These are phyloP conservation scores for Candida sp. DNA, from an alignment of 1,139 yeast species.

Conservation along the genomic window DNA sequence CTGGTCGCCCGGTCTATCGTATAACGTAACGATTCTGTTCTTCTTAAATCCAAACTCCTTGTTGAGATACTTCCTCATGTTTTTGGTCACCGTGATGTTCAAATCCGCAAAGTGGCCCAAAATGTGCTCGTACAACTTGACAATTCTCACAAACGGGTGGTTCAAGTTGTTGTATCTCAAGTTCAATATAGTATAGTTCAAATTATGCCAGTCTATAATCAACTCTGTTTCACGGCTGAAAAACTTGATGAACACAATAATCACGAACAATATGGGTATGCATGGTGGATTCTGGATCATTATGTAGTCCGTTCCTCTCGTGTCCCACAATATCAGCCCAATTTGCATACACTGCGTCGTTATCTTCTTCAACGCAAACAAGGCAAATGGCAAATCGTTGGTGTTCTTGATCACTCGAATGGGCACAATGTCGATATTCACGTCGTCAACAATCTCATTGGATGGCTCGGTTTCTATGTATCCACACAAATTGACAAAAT, in stretches of 20 bases:
- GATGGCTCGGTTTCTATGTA: constrained; percentile 69
- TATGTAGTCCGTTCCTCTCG: constrained; percentile 69
- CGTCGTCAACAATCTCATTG: constrained; percentile 50
- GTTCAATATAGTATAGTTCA: constrained; percentile 84
- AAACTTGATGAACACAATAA: constrained; percentile 55
- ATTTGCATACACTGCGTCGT: constrained; percentile 55
- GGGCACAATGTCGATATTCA: constrained; percentile 54
- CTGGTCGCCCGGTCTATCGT: constrained; percentile 77
- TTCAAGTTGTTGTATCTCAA: constrained; percentile 56
- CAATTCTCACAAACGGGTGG: constrained; percentile 67
- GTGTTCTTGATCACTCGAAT: constrained; percentile 52
- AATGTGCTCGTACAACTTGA: constrained; percentile 58
- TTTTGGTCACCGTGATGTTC: constrained; percentile 81
- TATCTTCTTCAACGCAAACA: constrained; percentile 67
- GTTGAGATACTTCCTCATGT: constrained; percentile 67
- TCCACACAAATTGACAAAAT: constrained; percentile 85
- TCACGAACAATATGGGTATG: constrained; percentile 76
- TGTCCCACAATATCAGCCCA: constrained; percentile 44
- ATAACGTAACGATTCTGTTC: constrained; percentile 47
- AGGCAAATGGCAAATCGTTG: constrained; percentile 51
- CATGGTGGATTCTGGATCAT: constrained; percentile 94
- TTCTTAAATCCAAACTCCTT: constrained; percentile 53
- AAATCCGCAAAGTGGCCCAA: constrained; percentile 62
- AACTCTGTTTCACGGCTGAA: constrained; percentile 64
- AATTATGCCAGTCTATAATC: constrained; percentile 95